Evolutionary conservation across 306 rosid species (phyloP).

Genomic region (Comarum palustre): DNA sequence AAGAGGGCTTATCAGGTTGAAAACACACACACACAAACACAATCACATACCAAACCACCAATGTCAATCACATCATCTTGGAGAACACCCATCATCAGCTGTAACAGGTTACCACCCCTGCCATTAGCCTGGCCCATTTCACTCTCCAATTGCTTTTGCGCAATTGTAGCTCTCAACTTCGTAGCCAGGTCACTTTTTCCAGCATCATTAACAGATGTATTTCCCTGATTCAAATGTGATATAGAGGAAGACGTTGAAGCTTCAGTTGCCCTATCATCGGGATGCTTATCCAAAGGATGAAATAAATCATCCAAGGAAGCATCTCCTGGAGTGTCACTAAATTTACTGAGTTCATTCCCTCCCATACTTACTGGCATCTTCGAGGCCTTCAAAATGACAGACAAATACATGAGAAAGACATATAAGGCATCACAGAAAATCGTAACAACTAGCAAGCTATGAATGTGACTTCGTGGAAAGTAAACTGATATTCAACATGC

Average conservation of each 20-base stretch:
- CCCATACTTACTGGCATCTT: constrained; percentile 56
- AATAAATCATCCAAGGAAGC: constrained; percentile 92
- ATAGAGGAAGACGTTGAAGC: constrained; percentile 83
- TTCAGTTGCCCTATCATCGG: constrained; percentile 56
- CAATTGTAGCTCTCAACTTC: constrained; percentile 89
- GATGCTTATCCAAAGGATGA: constrained; percentile 68
- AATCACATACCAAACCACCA: constrained; percentile 77
- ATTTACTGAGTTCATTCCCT: constrained; percentile 84
- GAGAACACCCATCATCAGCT: constrained; percentile 82
- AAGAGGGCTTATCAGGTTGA: neutral
- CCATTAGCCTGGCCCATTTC: constrained; percentile 71
- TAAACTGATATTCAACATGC: constrained; percentile 15
- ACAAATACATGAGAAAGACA: constrained; percentile 26
- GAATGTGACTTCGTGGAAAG: neutral
- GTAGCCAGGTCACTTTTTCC: constrained; percentile 90
- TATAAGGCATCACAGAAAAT: neutral
- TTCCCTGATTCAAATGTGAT: constrained; percentile 49
- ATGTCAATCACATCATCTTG: constrained; percentile 87
- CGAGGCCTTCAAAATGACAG: constrained; percentile 54
- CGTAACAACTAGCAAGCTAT: neutral
- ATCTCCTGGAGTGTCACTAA: constrained; percentile 99
- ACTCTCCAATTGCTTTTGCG: constrained; percentile 85
- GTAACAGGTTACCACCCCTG: constrained; percentile 79
- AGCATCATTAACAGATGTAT: constrained; percentile 47
- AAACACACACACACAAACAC: neutral